Evolutionary conservation across 305 asterid species (phyloP).

Genomic region (Fraxinus ornus): DNA sequence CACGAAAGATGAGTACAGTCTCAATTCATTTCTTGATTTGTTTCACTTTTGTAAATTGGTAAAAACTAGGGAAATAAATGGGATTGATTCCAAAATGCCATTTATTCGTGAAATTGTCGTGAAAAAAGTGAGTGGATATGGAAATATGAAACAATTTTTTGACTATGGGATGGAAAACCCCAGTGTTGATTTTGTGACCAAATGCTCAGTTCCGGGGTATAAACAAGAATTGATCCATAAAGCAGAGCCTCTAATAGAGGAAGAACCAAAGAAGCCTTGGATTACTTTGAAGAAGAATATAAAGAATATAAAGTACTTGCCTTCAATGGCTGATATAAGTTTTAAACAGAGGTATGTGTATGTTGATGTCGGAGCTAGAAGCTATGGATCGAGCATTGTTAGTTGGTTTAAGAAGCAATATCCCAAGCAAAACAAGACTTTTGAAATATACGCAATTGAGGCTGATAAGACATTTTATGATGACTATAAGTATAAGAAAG

Average conservation of each 20-base stretch:
- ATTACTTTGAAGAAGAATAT: slow-evolving; percentile 79
- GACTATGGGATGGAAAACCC: slow-evolving; percentile 17
- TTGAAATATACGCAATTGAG: slow-evolving; percentile 87
- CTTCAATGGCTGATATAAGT: slow-evolving; percentile 79
- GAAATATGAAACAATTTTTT: background rate
- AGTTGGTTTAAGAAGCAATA: slow-evolving; percentile 99
- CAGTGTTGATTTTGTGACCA: slow-evolving; percentile 24
- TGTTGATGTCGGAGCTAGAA: slow-evolving; percentile 89
- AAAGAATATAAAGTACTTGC: slow-evolving; percentile 68
- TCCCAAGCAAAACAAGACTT: slow-evolving; percentile 88
- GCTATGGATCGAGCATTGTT: slow-evolving; percentile 95
- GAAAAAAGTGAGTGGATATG: slow-evolving; percentile 44
- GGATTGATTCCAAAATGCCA: slow-evolving; percentile 47
- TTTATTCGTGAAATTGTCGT: slow-evolving; percentile 67
- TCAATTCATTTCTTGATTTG: slow-evolving; percentile 70
- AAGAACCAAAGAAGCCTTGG: slow-evolving; percentile 93
- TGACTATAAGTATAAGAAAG: slow-evolving; percentile 31
- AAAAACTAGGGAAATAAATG: slow-evolving; percentile 59
- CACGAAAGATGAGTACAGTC: slow-evolving; percentile 75
- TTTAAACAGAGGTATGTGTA: slow-evolving; percentile 77
- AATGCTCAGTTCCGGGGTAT: slow-evolving; percentile 67
- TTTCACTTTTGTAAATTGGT: slow-evolving; percentile 78
- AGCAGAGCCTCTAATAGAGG: slow-evolving; percentile 83
- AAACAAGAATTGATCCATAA: slow-evolving; percentile 59
- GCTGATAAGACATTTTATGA: slow-evolving; percentile 60